Evolutionary conservation across 192 early-diverging fungal species (phyloP).

Genomic region (Coemansia sp.): DNA sequence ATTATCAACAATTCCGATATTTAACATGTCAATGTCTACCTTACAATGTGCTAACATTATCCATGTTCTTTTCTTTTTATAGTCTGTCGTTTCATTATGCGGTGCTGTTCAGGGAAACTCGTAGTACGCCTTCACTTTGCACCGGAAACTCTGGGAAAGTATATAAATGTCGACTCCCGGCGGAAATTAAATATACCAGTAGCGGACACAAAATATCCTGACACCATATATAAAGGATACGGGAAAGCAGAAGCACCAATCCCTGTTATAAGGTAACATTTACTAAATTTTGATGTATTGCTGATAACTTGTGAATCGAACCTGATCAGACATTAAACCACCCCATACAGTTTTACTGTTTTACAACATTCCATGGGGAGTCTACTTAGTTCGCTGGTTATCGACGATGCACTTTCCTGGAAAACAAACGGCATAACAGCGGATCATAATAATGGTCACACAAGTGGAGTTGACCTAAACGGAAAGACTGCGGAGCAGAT

Average conservation of each 20-base stretch:
- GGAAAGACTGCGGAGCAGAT: neutral
- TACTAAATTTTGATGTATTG: too few relatives aligned
- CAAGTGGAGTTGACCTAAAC: neutral
- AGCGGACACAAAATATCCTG: neutral
- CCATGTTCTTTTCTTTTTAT: neutral
- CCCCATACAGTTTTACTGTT: too few relatives aligned
- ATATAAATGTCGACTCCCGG: neutral
- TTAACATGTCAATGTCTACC: neutral
- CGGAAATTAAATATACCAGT: neutral
- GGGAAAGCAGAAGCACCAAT: constrained; percentile 9
- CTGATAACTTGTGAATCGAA: too few relatives aligned
- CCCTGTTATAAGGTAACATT: constrained; percentile 22
- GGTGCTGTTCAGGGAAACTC: constrained; percentile 26
- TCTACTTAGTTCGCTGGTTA: constrained; percentile 15
- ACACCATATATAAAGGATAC: neutral
- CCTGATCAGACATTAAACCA: too few relatives aligned
- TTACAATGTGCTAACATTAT: neutral
- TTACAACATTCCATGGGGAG: neutral
- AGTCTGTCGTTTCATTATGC: constrained; percentile 22
- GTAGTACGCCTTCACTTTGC: constrained; percentile 24
- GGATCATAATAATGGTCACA: neutral
- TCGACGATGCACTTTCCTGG: neutral
- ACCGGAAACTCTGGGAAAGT: constrained; percentile 4
- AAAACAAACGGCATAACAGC: neutral
- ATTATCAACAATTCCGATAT: neutral